Evolutionary conservation across 306 rosid genomes (phyloP).

Genomic region (Lathyrus aphaca): DNA sequence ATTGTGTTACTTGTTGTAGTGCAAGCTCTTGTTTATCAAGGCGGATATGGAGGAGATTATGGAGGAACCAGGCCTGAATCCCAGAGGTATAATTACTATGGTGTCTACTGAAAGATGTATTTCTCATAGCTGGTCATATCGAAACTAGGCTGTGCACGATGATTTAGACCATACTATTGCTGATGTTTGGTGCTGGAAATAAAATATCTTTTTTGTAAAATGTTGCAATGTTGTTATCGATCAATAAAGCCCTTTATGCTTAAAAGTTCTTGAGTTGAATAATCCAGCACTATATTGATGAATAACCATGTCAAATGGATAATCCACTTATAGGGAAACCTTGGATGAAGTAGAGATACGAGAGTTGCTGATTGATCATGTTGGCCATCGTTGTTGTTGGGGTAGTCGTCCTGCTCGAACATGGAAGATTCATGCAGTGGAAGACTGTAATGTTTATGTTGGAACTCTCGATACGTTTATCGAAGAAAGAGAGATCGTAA

Average conservation of each 20-base stretch:
- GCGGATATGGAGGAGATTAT: constrained; percentile 62
- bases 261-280: constrained; percentile 14
- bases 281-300: not conserved
- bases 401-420: constrained; percentile 98
- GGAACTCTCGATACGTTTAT: constrained; percentile 92
- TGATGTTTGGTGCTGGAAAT: constrained; percentile 1
- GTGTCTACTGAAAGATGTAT: not conserved
- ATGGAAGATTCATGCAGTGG: constrained; percentile 85
- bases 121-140: not conserved
- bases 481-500: constrained; percentile 81
- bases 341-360: constrained; percentile 95
- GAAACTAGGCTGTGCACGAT: constrained; percentile 6
- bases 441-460: constrained; percentile 91
- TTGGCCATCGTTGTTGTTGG: constrained; percentile 98
- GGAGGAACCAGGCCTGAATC: constrained; percentile 50
- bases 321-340: constrained; percentile 50
- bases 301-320: constrained; percentile 32
- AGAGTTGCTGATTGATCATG: constrained; percentile 89
- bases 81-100: constrained; percentile 55
- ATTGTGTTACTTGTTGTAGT: constrained; percentile 52
- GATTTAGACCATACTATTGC: not conserved
- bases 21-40: constrained; percentile 70
- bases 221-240: constrained; percentile 1
- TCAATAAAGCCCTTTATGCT: not conserved
- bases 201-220: not conserved